Percentiles rank a stretch among this genome's conserved stretches.
Conservation (phyloP, 805 yeast species). For the Diddensiella santjacobensis region DNA sequence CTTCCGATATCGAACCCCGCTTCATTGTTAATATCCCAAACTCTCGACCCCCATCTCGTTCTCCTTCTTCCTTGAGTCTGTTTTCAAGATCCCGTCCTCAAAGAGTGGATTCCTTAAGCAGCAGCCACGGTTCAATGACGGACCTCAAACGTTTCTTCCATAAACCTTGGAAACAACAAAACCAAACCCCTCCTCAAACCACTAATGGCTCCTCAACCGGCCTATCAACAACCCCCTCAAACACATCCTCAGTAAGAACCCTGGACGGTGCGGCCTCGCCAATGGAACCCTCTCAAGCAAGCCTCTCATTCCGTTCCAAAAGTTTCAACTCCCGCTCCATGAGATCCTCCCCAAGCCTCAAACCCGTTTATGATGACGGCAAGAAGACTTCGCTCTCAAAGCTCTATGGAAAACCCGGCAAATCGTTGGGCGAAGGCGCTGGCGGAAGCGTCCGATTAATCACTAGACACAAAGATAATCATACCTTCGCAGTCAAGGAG, state of each 20-base stretch:
- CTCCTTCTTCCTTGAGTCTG: slow-evolving; percentile 34
- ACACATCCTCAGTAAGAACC: slow-evolving; percentile 5
- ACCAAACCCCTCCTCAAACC: slow-evolving; percentile 3
- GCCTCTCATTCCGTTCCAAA: slow-evolving; percentile 16
- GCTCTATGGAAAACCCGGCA: slow-evolving; percentile 77
- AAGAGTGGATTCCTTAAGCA: slow-evolving; percentile 32
- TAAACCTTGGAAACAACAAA: slow-evolving; percentile 34
- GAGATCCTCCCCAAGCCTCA: slow-evolving; percentile 25
- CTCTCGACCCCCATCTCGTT: slow-evolving; percentile 19
- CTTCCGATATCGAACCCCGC: slow-evolving; percentile 62
- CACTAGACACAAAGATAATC: slow-evolving; percentile 58
- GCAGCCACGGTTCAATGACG: slow-evolving; percentile 33
- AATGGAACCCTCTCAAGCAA: background rate
- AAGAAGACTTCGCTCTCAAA: slow-evolving; percentile 41
- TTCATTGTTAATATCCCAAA: slow-evolving; percentile 66
- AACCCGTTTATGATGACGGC: slow-evolving; percentile 27
- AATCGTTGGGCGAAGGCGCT: slow-evolving; percentile 89
- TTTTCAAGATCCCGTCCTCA: slow-evolving; percentile 34
- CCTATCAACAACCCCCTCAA: slow-evolving; percentile 11
- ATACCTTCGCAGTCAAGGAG: slow-evolving; percentile 88
- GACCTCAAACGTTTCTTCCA: slow-evolving; percentile 47
- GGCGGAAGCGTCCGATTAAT: slow-evolving; percentile 86
- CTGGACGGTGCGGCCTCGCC: slow-evolving; percentile 5
- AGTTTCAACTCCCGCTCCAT: slow-evolving; percentile 14
- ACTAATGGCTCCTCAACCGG: background rate